Evolutionary conservation across 352 stramenopile genomes (phyloP).

Genomic region (Globisporangium alternatum): DNA sequence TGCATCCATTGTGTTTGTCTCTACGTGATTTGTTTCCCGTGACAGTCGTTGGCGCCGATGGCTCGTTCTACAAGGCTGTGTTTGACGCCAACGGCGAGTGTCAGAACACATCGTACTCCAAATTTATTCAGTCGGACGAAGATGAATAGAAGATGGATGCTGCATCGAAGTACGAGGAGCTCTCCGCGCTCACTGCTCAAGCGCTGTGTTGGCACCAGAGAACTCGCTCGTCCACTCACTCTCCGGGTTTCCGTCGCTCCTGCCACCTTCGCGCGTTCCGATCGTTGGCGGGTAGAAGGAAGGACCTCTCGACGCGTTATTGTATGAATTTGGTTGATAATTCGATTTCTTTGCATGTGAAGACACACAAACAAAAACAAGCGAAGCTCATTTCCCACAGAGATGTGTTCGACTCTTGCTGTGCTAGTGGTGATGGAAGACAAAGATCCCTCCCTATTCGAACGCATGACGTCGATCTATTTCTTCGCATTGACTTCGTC

Average conservation of each 20-base stretch:
- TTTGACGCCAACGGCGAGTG: conserved; percentile 87
- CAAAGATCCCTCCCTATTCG: background rate
- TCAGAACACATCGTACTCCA: conserved; percentile 88
- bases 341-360: conserved; percentile 12
- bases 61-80: conserved; percentile 88
- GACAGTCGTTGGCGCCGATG: conserved; percentile 82
- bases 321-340: conserved; percentile 21
- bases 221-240: background rate
- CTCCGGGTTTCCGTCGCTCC: background rate
- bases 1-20: background rate
- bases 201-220: too few relatives aligned
- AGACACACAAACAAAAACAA: conserved; percentile 6
- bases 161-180: conserved; percentile 4
- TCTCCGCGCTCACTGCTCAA: background rate
- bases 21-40: conserved; percentile 13
- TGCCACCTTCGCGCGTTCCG: background rate
- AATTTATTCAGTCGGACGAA: conserved; percentile 89
- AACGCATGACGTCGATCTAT: conserved; percentile 14
- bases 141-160: conserved; percentile 58
- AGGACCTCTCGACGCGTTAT: conserved; percentile 10
- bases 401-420: background rate
- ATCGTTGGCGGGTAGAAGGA: conserved; percentile 2
- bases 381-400: background rate
- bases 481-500: conserved; percentile 50
- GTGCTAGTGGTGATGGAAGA: too few relatives aligned